Percentiles rank a stretch among this genome's conserved stretches.
These are phyloP conservation scores for Cladosporium sp. DNA, from an alignment of 2,329 filamentous ascomycete genomes.

Conservation along the genomic window DNA sequence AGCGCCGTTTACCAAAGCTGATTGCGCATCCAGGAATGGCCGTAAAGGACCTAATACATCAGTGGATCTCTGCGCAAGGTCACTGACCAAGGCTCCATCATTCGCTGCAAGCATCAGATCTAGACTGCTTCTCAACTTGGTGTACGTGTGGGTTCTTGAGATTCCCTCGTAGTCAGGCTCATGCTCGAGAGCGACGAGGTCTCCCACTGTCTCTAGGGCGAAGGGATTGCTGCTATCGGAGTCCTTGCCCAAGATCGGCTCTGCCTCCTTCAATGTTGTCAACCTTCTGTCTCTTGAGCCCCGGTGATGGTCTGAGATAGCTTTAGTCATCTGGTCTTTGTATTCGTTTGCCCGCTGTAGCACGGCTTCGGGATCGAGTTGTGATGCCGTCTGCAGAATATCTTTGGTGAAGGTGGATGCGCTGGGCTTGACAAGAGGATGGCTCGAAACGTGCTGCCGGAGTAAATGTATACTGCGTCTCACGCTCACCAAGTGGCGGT, in stretches of 20 bases:
- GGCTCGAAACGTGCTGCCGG: conserved; percentile 63
- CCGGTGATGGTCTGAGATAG: not conserved
- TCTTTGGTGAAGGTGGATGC: not conserved
- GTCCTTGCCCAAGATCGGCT: too few relatives aligned
- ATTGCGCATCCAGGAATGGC: conserved; percentile 69
- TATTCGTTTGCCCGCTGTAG: not conserved
- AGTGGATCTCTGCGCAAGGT: not conserved
- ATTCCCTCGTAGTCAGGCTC: not conserved
- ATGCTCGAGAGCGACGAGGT: not conserved
- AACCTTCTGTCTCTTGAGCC: not conserved
- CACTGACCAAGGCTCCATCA: not conserved
- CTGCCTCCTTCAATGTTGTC: not conserved
- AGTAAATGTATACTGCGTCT: conserved; percentile 73
- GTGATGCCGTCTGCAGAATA: not conserved
- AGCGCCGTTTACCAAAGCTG: conserved; percentile 70
- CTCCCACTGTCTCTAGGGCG: not conserved
- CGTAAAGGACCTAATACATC: conserved; percentile 13
- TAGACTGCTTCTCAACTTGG: not conserved
- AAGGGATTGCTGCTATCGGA: not conserved
- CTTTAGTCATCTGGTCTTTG: not conserved
- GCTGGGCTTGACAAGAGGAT: conserved; percentile 34
- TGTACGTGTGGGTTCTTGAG: not conserved
- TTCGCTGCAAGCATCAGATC: not conserved
- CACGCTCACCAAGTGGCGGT: conserved; percentile 28
- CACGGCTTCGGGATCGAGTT: not conserved